Percentiles rank a stretch among this genome's conserved stretches.
phyloP scores from a whole-genome alignment of 1,284 basidiomycete genomes.

The Ceraceosorus guamensis region DNA sequence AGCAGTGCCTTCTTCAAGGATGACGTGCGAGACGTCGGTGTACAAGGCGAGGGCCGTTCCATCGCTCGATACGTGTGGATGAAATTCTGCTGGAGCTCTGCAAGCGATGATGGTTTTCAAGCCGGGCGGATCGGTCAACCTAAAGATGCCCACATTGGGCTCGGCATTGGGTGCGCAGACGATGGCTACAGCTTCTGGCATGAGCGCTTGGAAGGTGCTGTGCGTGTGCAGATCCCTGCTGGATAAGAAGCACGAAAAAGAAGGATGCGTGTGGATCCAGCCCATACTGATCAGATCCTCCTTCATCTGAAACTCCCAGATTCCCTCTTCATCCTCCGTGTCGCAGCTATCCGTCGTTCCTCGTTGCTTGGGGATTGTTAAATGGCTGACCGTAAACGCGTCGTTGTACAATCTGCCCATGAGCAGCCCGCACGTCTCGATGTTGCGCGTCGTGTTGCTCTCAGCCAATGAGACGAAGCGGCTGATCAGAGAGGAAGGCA shows the following conservation, averaged over 20 bases:
- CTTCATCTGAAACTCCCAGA: constrained; percentile 66
- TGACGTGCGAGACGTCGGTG: neutral
- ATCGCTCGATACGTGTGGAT: neutral
- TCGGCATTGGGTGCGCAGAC: constrained; percentile 73
- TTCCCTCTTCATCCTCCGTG: constrained; percentile 77
- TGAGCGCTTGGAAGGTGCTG: constrained; percentile 73
- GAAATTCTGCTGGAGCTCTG: neutral
- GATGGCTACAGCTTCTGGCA: constrained; percentile 81
- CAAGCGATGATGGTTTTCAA: constrained; percentile 53
- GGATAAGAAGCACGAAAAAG: constrained; percentile 72
- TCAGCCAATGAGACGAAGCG: constrained; percentile 65
- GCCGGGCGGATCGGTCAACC: constrained; percentile 74
- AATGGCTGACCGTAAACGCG: constrained; percentile 60
- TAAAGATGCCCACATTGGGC: constrained; percentile 76
- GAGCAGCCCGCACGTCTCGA: constrained; percentile 63
- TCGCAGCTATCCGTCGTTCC: constrained; percentile 78
- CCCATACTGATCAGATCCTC: constrained; percentile 72
- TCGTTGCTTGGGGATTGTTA: constrained; percentile 73
- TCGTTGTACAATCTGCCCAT: constrained; percentile 51
- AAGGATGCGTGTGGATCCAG: constrained; percentile 89
- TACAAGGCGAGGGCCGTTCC: neutral
- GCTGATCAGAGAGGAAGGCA: constrained; percentile 64
- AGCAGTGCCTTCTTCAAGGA: neutral
- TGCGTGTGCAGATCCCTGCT: constrained; percentile 83
- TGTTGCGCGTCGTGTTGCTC: constrained; percentile 58